These are phyloP conservation scores for Euphrasia confusa DNA, from an alignment of 257 asterid species.

Conservation along the genomic window DNA sequence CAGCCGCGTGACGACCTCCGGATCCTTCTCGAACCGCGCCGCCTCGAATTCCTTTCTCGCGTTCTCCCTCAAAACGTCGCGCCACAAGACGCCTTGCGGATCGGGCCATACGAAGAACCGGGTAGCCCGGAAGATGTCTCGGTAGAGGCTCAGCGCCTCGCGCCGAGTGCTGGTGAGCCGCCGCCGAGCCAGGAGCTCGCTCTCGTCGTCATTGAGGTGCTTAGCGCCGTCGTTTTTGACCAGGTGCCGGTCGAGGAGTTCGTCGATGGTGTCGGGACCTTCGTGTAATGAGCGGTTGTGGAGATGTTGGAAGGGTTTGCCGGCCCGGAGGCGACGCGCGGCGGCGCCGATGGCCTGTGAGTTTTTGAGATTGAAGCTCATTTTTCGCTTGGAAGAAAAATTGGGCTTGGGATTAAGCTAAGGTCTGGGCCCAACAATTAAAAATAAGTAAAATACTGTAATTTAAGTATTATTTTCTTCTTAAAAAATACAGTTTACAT, in stretches of 20 bases:
- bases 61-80: conserved; percentile 80
- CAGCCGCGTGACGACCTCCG: conserved; percentile 72
- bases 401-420: not conserved
- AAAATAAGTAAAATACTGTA: too few relatives aligned
- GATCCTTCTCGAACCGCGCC: conserved; percentile 78
- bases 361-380: conserved; percentile 33
- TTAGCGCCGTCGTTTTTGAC: conserved; percentile 47
- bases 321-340: conserved; percentile 24
- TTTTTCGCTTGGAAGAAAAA: conserved; percentile 11
- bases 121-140: conserved; percentile 81
- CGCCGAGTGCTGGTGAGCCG: conserved; percentile 82
- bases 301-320: conserved; percentile 13
- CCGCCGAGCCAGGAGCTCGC: conserved; percentile 49
- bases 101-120: conserved; percentile 88
- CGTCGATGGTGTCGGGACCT: conserved; percentile 92
- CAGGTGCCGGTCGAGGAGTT: conserved; percentile 76
- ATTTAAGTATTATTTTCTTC: too few relatives aligned
- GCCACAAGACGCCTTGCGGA: conserved; percentile 79
- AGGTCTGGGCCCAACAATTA: too few relatives aligned
- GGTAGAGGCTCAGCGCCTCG: conserved; percentile 79
- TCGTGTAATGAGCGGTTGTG: conserved; percentile 47
- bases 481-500: too few relatives aligned
- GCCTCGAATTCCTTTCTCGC: conserved; percentile 88
- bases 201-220: conserved; percentile 52
- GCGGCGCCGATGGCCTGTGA: conserved; percentile 30